Evolutionary conservation across 139 green algal species (phyloP).

Genomic region (Desmodesmus armatus): DNA sequence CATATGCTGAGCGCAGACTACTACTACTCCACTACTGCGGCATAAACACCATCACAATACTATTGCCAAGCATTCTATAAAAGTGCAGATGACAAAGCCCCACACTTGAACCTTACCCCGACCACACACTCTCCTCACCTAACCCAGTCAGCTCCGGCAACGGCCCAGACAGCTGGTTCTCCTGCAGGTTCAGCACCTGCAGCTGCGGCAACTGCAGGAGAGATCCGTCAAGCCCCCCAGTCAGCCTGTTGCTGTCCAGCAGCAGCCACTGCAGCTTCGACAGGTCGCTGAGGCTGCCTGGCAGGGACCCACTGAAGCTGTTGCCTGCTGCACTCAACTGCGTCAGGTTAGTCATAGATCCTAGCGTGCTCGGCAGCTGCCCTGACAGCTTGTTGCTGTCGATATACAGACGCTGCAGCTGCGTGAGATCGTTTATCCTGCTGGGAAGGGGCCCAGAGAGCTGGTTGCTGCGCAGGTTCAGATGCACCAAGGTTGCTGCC

Average conservation of each 20-base stretch:
- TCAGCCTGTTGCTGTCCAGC: conserved; percentile 15
- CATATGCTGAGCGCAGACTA: too few species aligned
- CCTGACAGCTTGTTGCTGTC: conserved; percentile 7
- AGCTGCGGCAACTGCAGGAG: conserved; percentile 15
- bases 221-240: neutral
- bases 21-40: too few species aligned
- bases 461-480: conserved; percentile 30
- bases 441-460: neutral
- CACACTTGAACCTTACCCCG: too few species aligned
- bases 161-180: conserved; percentile 12
- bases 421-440: neutral
- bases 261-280: neutral
- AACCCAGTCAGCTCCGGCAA: neutral
- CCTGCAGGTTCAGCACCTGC: neutral
- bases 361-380: neutral
- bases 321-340: conserved; percentile 12
- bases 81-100: too few species aligned
- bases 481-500: neutral
- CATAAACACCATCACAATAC: too few species aligned
- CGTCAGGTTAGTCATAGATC: conserved; percentile 9
- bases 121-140: too few species aligned
- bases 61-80: too few species aligned
- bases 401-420: conserved; percentile 9
- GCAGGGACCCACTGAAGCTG: neutral
- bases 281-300: neutral